phyloP scores from a whole-genome alignment of 2,329 filamentous ascomycete species.

The Verticillium albo-atrum region DNA sequence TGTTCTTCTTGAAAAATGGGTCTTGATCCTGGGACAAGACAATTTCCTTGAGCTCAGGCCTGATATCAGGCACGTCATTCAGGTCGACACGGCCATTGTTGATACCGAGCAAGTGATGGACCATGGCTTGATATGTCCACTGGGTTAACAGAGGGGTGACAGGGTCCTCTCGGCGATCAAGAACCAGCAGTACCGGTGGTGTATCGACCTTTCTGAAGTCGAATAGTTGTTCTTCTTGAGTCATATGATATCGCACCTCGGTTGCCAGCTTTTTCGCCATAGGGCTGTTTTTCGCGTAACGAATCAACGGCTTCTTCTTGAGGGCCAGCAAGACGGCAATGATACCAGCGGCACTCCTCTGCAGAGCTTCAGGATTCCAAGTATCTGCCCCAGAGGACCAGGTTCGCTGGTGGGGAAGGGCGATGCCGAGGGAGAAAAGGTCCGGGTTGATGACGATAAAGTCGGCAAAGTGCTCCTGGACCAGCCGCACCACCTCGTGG shows the following conservation, averaged over 20 bases:
- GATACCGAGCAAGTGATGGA: slow-evolving; percentile 92
- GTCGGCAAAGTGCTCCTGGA: slow-evolving; percentile 96
- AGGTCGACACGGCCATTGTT: slow-evolving; percentile 92
- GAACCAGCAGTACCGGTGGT: slow-evolving; percentile 81
- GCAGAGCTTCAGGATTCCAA: slow-evolving; percentile 87
- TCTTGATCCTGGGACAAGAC: slow-evolving; percentile 96
- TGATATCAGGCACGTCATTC: slow-evolving; percentile 75
- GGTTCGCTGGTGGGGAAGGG: slow-evolving; percentile 67
- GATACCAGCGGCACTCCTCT: slow-evolving; percentile 81
- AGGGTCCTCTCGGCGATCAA: slow-evolving; percentile 91
- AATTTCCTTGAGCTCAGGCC: slow-evolving; percentile 87
- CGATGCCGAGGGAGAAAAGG: slow-evolving; percentile 75
- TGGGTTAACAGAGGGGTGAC: slow-evolving; percentile 92
- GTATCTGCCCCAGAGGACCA: slow-evolving; percentile 79
- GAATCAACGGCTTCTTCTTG: slow-evolving; percentile 94
- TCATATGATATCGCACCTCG: slow-evolving; percentile 88
- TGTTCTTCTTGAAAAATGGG: slow-evolving; percentile 98
- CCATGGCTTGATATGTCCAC: slow-evolving; percentile 99
- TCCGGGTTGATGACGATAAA: slow-evolving; percentile 95
- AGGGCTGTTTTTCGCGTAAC: slow-evolving; percentile 87
- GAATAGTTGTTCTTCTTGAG: slow-evolving; percentile 93
- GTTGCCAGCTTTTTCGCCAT: slow-evolving; percentile 89
- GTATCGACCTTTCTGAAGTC: slow-evolving; percentile 95
- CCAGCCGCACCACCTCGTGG: slow-evolving; percentile 89
- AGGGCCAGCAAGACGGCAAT: slow-evolving; percentile 79